A percentile compares a stretch with the other conserved stretches of the same genome.
These are phyloP conservation scores for Diaporthe nobilis DNA, from an alignment of 2,329 filamentous ascomycete genomes.

Conservation along the genomic window DNA sequence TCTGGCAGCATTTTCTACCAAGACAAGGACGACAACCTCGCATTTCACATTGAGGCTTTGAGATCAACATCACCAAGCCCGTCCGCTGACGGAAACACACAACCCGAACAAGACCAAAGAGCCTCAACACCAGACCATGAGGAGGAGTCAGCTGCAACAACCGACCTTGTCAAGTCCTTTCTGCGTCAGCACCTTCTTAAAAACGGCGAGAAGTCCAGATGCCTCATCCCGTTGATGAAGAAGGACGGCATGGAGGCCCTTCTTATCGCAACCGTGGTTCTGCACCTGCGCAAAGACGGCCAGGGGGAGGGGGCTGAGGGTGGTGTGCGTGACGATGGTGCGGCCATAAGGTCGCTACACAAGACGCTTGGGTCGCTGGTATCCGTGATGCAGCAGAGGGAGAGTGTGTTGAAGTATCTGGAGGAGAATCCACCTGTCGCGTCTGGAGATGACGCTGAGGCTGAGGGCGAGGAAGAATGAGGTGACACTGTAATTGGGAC, in stretches of 20 bases:
- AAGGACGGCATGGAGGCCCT: slow-evolving; percentile 7
- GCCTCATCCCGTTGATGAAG: slow-evolving; percentile 7
- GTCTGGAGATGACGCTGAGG: not conserved
- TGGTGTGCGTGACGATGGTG: not conserved
- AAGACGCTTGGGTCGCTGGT: slow-evolving; percentile 29
- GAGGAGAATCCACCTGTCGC: not conserved
- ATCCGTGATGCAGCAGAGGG: slow-evolving; percentile 31
- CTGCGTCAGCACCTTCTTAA: slow-evolving; percentile 18
- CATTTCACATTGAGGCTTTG: slow-evolving; percentile 26
- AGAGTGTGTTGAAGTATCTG: not conserved
- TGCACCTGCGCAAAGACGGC: slow-evolving; percentile 18
- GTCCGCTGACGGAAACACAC: not conserved
- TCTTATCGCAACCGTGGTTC: slow-evolving; percentile 16
- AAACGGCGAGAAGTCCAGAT: slow-evolving; percentile 4
- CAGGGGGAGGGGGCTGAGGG: not conserved
- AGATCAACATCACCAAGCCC: not conserved
- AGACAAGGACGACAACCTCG: slow-evolving; percentile 18
- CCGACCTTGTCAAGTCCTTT: slow-evolving; percentile 26
- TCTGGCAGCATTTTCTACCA: slow-evolving; percentile 18
- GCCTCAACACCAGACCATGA: not conserved
- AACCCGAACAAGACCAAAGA: not conserved
- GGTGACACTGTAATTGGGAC: too few species aligned
- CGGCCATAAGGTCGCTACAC: not conserved
- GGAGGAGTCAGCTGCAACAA: not conserved
- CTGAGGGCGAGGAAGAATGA: not conserved